Conservation (phyloP, 2,329 filamentous ascomycete species). For the Eutypa lata region DNA sequence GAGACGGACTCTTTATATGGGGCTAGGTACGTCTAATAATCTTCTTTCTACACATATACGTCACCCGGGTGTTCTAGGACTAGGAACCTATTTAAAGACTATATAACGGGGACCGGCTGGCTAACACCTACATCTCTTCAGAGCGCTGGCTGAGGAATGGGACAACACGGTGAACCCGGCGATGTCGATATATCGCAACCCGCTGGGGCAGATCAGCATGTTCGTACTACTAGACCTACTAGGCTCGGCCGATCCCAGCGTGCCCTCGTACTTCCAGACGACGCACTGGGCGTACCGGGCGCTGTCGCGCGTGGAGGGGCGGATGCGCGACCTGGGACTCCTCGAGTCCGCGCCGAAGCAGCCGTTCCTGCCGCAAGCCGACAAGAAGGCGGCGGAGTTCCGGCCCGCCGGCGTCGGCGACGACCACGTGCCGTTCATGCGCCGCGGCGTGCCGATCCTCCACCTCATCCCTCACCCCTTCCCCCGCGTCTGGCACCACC, state of each 20-base stretch:
- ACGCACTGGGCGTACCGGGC: slow-evolving; percentile 80
- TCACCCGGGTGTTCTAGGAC: too few species aligned
- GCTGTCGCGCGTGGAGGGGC: slow-evolving; percentile 62
- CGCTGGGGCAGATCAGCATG: slow-evolving; percentile 68
- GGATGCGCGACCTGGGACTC: slow-evolving; percentile 56
- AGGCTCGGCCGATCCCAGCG: slow-evolving; percentile 54
- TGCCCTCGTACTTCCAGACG: slow-evolving; percentile 72
- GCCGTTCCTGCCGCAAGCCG: slow-evolving; percentile 55
- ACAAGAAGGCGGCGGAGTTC: slow-evolving; percentile 39
- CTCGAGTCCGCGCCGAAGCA: slow-evolving; percentile 39
- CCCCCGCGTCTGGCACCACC: slow-evolving; percentile 69
- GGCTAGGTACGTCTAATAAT: slow-evolving; percentile 48
- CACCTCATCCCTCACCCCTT: slow-evolving; percentile 74
- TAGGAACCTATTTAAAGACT: not conserved
- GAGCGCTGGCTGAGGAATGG: slow-evolving; percentile 70
- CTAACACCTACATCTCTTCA: slow-evolving; percentile 19
- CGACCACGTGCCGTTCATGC: slow-evolving; percentile 77
- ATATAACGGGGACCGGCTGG: too few species aligned
- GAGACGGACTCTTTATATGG: slow-evolving; percentile 75
- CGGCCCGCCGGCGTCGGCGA: slow-evolving; percentile 52
- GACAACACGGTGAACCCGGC: slow-evolving; percentile 63
- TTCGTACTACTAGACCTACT: slow-evolving; percentile 76
- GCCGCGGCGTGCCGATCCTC: slow-evolving; percentile 69
- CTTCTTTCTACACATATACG: not conserved
- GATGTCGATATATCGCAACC: slow-evolving; percentile 65